These are phyloP conservation scores for Fusarium praegraminearum DNA, from an alignment of 2,329 filamentous ascomycete species.

Conservation along the genomic window DNA sequence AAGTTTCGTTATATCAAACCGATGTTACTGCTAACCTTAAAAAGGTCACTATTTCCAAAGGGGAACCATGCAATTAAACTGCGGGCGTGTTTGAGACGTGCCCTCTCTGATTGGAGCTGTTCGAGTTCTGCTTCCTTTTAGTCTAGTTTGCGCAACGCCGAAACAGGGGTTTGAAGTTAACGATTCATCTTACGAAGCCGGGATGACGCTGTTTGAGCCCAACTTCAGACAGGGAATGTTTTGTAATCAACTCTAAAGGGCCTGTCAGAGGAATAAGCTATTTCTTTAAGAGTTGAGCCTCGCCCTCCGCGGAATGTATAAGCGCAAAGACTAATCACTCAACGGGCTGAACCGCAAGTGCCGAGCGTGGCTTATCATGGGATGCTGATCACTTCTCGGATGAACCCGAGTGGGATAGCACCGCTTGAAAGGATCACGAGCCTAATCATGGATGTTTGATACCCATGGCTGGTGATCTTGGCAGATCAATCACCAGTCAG, in stretches of 20 bases:
- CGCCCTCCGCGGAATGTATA: background rate
- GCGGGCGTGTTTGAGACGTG: constrained; percentile 21
- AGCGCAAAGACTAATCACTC: no score
- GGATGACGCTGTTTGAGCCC: background rate
- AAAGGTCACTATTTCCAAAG: background rate
- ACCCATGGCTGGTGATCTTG: no score
- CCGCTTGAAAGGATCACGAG: background rate
- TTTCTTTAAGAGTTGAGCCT: background rate
- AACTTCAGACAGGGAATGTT: background rate
- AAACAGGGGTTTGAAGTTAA: constrained; percentile 5
- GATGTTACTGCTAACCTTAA: constrained; percentile 1
- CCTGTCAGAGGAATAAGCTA: background rate
- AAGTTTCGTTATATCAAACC: background rate
- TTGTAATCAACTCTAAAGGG: background rate
- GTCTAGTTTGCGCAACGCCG: background rate
- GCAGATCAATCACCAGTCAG: no score
- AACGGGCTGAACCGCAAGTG: background rate
- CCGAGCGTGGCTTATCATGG: background rate
- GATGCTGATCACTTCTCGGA: background rate
- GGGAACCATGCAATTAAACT: constrained; percentile 1
- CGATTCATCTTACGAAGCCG: background rate
- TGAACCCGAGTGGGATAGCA: background rate
- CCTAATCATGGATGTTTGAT: background rate
- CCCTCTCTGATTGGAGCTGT: constrained; percentile 10
- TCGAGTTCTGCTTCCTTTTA: background rate